Conservation (phyloP, 768 basidiomycete genomes). For the Psilocybe tampanensis region DNA sequence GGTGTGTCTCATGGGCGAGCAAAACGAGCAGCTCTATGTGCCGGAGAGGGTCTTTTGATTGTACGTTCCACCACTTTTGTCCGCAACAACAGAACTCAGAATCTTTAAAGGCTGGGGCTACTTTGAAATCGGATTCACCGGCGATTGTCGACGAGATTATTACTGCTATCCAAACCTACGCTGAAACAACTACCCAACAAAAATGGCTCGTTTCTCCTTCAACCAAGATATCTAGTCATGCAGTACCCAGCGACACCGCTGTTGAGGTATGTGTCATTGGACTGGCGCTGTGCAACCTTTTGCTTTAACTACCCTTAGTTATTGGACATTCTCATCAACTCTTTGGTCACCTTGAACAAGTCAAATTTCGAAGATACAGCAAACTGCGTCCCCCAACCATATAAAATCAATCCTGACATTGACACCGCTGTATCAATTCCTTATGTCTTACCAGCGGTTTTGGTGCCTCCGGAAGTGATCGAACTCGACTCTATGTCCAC, state of each 20-base stretch:
- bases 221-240: constrained; percentile 50
- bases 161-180: constrained; percentile 69
- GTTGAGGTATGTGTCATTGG: constrained; percentile 56
- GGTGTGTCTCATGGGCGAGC: constrained; percentile 86
- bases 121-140: constrained; percentile 61
- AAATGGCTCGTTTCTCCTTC: constrained; percentile 72
- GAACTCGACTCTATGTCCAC: constrained; percentile 74
- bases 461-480: constrained; percentile 88
- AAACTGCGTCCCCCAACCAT: constrained; percentile 67
- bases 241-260: constrained; percentile 46
- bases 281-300: background rate
- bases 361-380: constrained; percentile 59
- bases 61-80: constrained; percentile 34
- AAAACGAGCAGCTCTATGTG: constrained; percentile 78
- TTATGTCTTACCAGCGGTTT: constrained; percentile 74
- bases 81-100: constrained; percentile 1
- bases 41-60: constrained; percentile 80
- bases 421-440: constrained; percentile 41
- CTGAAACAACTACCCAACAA: constrained; percentile 55
- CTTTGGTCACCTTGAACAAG: constrained; percentile 62
- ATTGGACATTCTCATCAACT: constrained; percentile 70
- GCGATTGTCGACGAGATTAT: constrained; percentile 71
- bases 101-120: constrained; percentile 59
- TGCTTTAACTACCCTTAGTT: constrained; percentile 45
- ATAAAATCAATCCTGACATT: constrained; percentile 48